Evolutionary conservation across 2,329 filamentous ascomycete species (phyloP), one percentile per base, ranked within the genome.

Genomic region (Gliomastix tumulicola): DNA sequence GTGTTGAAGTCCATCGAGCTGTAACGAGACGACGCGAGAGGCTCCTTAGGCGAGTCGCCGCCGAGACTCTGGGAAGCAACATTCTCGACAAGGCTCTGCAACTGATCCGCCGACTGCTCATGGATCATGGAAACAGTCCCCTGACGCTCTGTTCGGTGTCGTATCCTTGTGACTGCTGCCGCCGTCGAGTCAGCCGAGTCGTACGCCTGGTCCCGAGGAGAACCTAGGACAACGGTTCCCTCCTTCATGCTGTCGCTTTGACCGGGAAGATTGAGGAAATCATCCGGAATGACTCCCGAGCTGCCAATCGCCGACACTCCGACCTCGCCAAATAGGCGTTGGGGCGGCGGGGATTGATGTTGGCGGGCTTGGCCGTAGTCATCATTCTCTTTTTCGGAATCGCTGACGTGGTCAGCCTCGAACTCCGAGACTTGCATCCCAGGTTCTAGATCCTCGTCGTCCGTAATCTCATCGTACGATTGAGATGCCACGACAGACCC

Each of bases 301-400:
- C 68, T 76, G 11, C 69, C 69, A 15, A 76, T 55, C 1, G 67
- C 71, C 5, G 73, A 78, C 15, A 59, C 56, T 15, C 66, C 66
- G 6, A 79, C 68, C 42, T 78, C 74, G 3, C 74, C 74, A 49
- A 76, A 78, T 3, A 78, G 54, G 9, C 63, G 34, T 8, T 30
- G 63, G 4, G 56, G 64, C 4, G n/a, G n/a, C n/a, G n/a, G n/a
- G n/a, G n/a, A n/a, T 28, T 28, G 25, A 13, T 28, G 25, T 16
- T 28, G 25, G n/a, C 6, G 10, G 13, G 13, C 13, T 13, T 16
- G 25, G n/a, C 25, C 25, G 59, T 11, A 49, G 46, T 16, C 44
- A 34, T 76, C 74, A 7, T 86, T 89, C 55, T 89, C 84, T 49
- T 88, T 88, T 54, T 89, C 86, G 2, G 66, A 71, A 34, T 60